phyloP scores from a whole-genome alignment of 106 monocot genomes.

The Platanthera guangdongensis region DNA sequence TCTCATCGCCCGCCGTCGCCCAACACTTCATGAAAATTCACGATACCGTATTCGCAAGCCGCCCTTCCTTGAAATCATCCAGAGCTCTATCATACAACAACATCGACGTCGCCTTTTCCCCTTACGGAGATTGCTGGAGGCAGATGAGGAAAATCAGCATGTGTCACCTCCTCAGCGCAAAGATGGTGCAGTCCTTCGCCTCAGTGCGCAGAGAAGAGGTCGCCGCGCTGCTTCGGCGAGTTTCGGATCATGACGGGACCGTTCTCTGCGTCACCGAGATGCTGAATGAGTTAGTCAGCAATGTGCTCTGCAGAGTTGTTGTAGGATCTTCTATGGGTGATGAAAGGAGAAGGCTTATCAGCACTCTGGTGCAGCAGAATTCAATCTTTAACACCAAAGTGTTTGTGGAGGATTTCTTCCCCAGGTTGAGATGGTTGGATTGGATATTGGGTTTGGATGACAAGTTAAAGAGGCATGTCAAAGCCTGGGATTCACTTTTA shows the following conservation, averaged over 20 bases:
- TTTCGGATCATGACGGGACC: background rate
- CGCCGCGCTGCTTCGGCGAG: background rate
- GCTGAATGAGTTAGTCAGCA: background rate
- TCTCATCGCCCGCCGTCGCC: constrained; percentile 11
- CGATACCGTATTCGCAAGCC: background rate
- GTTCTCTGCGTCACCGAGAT: background rate
- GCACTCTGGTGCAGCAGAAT: no score
- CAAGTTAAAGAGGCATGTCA: background rate
- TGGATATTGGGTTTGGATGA: background rate
- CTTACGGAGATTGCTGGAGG: constrained; percentile 2
- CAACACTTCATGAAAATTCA: constrained; percentile 8
- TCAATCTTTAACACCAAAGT: background rate
- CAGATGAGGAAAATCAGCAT: background rate
- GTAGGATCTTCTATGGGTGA: background rate
- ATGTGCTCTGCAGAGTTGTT: background rate
- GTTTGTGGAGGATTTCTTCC: background rate
- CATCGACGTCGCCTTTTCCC: background rate
- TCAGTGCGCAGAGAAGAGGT: background rate
- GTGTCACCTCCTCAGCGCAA: background rate
- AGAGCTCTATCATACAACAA: background rate
- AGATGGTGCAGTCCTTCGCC: background rate
- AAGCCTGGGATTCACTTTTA: background rate
- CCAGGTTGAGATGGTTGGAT: background rate
- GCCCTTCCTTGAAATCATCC: background rate
- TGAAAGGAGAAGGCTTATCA: background rate